Evolutionary conservation across 2,329 filamentous ascomycete genomes (phyloP).

Genomic region (Daldinia eschscholtzii): DNA sequence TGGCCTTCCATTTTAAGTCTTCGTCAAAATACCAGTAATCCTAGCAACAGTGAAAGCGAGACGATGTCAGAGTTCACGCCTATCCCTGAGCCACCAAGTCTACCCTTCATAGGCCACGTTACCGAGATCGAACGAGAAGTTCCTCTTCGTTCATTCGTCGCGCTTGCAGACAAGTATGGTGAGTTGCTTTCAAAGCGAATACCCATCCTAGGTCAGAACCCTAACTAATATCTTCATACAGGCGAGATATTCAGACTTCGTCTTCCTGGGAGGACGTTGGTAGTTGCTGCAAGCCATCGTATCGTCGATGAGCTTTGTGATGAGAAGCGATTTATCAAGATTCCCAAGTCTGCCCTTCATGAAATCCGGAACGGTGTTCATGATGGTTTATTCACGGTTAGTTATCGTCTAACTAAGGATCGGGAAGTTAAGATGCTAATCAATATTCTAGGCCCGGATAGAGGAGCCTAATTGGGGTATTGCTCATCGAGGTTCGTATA

Average conservation of each 20-base stretch:
- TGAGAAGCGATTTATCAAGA: constrained; percentile 75
- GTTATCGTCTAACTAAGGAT: constrained; percentile 49
- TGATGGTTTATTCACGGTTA: constrained; percentile 75
- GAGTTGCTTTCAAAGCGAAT: constrained; percentile 38
- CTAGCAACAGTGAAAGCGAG: constrained; percentile 18
- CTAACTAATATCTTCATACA: constrained; percentile 49
- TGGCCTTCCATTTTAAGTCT: constrained; percentile 36
- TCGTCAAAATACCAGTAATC: constrained; percentile 6
- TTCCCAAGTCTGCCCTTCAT: constrained; percentile 62
- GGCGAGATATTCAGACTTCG: constrained; percentile 72
- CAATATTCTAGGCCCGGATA: constrained; percentile 52
- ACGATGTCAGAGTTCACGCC: constrained; percentile 51
- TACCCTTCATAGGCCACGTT: constrained; percentile 76
- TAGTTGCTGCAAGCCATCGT: constrained; percentile 66
- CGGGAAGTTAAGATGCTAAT: constrained; percentile 7
- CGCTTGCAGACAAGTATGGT: constrained; percentile 76
- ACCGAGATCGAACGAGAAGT: constrained; percentile 71
- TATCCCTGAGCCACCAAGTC: constrained; percentile 73
- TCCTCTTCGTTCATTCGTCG: constrained; percentile 66
- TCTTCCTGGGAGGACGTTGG: constrained; percentile 60
- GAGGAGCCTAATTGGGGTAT: constrained; percentile 72
- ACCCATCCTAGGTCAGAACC: background rate
- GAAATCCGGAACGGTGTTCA: constrained; percentile 71
- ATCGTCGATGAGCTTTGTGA: constrained; percentile 74
- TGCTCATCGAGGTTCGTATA: constrained; percentile 49